Evolutionary conservation across 495 filamentous ascomycete species (phyloP).

Genomic region (Hypomontagnella monticulosa): DNA sequence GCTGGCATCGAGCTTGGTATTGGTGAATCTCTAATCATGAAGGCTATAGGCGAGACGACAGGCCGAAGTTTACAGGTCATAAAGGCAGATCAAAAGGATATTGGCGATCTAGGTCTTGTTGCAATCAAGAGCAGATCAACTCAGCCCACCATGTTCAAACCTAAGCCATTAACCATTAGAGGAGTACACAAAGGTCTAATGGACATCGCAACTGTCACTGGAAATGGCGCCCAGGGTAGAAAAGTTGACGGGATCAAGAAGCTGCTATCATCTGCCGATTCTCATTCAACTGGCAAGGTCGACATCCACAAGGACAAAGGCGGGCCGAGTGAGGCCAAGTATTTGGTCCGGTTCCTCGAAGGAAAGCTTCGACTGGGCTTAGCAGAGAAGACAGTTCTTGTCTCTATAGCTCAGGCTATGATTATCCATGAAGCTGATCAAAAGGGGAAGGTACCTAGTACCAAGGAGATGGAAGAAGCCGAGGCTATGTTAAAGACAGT

Average conservation of each 20-base stretch:
- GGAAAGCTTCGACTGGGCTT: slow-evolving; percentile 91
- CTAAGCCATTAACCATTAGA: slow-evolving; percentile 85
- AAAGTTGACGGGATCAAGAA: slow-evolving; percentile 97
- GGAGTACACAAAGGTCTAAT: slow-evolving; percentile 91
- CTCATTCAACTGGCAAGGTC: slow-evolving; percentile 73
- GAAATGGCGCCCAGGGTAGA: slow-evolving; percentile 85
- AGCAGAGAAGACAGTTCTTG: slow-evolving; percentile 90
- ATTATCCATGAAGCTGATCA: slow-evolving; percentile 79
- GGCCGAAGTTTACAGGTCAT: slow-evolving; percentile 87
- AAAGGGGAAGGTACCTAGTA: slow-evolving; percentile 71
- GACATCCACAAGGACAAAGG: slow-evolving; percentile 95
- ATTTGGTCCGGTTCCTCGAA: slow-evolving; percentile 88
- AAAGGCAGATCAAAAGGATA: slow-evolving; percentile 93
- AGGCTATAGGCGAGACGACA: slow-evolving; percentile 93
- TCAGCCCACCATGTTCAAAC: slow-evolving; percentile 97
- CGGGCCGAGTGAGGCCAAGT: slow-evolving; percentile 94
- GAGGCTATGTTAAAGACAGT: slow-evolving; percentile 88
- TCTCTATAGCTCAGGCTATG: slow-evolving; percentile 87
- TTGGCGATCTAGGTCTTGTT: slow-evolving; percentile 93
- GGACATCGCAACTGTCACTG: slow-evolving; percentile 84
- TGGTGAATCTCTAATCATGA: slow-evolving; percentile 98
- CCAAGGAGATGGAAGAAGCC: slow-evolving; percentile 79
- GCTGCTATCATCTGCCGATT: slow-evolving; percentile 85
- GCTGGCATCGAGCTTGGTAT: slow-evolving; percentile 96
- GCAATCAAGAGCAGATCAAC: slow-evolving; percentile 93